Evolutionary conservation across 2,329 filamentous ascomycete genomes (phyloP).

Genomic region (Colletotrichum sp.): DNA sequence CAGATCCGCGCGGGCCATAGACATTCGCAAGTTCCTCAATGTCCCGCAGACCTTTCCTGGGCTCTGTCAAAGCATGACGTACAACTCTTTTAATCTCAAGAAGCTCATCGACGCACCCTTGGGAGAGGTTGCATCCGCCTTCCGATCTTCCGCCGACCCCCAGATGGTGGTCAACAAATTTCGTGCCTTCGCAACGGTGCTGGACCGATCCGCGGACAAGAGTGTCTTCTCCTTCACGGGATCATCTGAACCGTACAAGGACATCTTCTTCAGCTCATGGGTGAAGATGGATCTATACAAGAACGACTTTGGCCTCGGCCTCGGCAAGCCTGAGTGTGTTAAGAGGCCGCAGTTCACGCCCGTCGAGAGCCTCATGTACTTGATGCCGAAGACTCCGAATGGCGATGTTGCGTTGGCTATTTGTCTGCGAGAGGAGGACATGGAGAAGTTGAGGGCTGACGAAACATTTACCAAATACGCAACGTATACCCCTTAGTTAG

Average conservation of each 20-base stretch:
- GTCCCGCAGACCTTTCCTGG: slow-evolving; percentile 52
- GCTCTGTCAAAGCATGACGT: slow-evolving; percentile 51
- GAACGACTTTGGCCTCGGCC: slow-evolving; percentile 50
- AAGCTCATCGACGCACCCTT: slow-evolving; percentile 29
- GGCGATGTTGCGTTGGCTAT: slow-evolving; percentile 50
- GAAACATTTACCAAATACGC: slow-evolving; percentile 44
- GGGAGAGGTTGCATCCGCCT: slow-evolving; percentile 20
- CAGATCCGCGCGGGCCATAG: slow-evolving; percentile 51
- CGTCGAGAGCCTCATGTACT: slow-evolving; percentile 53
- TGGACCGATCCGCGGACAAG: slow-evolving; percentile 40
- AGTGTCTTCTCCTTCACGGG: slow-evolving; percentile 36
- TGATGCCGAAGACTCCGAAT: slow-evolving; percentile 48
- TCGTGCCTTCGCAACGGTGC: slow-evolving; percentile 45
- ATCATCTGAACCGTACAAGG: slow-evolving; percentile 38
- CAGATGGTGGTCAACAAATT: slow-evolving; percentile 38
- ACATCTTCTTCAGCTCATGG: slow-evolving; percentile 62
- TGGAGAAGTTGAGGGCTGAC: slow-evolving; percentile 48
- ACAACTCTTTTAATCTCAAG: slow-evolving; percentile 35
- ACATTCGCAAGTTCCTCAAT: slow-evolving; percentile 47
- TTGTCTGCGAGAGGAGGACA: slow-evolving; percentile 52
- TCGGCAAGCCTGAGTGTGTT: slow-evolving; percentile 52
- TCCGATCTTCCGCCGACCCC: slow-evolving; percentile 44
- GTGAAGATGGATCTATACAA: slow-evolving; percentile 48
- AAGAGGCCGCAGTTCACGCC: slow-evolving; percentile 51
- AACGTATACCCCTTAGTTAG: slow-evolving; percentile 28